phyloP scores from a whole-genome alignment of 345 rosid genomes.

The Linum lewisii region DNA sequence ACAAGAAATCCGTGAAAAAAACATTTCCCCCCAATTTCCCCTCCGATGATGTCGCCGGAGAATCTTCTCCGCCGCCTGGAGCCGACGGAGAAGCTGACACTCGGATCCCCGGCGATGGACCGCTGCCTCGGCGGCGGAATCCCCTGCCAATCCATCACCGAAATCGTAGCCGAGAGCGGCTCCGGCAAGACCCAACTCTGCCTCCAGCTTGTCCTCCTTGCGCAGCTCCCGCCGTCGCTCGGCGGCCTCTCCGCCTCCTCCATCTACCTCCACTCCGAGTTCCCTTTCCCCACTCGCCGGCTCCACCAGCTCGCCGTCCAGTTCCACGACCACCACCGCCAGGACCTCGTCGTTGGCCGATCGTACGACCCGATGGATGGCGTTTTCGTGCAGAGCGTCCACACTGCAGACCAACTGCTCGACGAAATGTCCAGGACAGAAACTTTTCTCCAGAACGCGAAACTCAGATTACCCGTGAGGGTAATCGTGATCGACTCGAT shows the following conservation, averaged over 20 bases:
- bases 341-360: conserved; percentile 13
- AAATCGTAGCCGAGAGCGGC: conserved; percentile 77
- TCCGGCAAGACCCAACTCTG: conserved; percentile 83
- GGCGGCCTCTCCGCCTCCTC: conserved; percentile 72
- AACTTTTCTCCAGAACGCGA: conserved; percentile 29
- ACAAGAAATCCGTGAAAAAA: neutral
- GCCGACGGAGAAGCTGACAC: conserved; percentile 38
- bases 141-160: conserved; percentile 68
- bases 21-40: neutral
- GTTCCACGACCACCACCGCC: conserved; percentile 29
- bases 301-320: conserved; percentile 48
- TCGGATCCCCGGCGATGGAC: conserved; percentile 63
- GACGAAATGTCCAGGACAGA: conserved; percentile 58
- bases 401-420: conserved; percentile 57
- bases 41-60: conserved; percentile 15
- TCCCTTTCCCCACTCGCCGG: conserved; percentile 72
- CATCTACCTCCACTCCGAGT: conserved; percentile 67
- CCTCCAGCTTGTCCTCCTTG: conserved; percentile 67
- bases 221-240: conserved; percentile 63
- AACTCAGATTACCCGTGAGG: conserved; percentile 43
- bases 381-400: conserved; percentile 47
- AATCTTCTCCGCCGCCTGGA: conserved; percentile 6
- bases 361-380: conserved; percentile 41
- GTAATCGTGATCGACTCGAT: conserved; percentile 75
- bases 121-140: conserved; percentile 58